Conservation (phyloP, 352 stramenopile species). For the Phytopythium montanum region DNA sequence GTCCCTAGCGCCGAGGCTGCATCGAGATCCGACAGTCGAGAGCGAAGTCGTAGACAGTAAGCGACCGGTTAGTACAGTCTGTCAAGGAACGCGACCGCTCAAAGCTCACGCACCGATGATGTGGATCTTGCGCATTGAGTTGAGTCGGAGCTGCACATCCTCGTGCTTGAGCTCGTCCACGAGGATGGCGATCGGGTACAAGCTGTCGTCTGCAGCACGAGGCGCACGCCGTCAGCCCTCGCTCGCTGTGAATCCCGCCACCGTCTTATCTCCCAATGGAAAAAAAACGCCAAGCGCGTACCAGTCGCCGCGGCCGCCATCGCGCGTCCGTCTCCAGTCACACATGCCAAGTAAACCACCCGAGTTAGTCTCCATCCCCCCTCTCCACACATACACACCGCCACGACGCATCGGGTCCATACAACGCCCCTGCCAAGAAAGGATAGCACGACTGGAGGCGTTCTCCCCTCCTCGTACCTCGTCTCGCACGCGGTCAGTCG, state of each 20-base stretch:
- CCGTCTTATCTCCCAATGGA: background rate
- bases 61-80: background rate
- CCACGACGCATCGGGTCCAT: too few species aligned
- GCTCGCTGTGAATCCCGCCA: background rate
- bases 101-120: slow-evolving; percentile 88
- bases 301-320: slow-evolving; percentile 28
- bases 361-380: background rate
- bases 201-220: slow-evolving; percentile 47
- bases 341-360: background rate
- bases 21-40: background rate
- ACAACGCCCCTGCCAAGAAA: background rate
- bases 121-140: slow-evolving; percentile 89
- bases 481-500: background rate
- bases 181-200: slow-evolving; percentile 89
- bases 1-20: slow-evolving; percentile 85
- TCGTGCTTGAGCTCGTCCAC: slow-evolving; percentile 93
- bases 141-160: slow-evolving; percentile 89
- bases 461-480: background rate
- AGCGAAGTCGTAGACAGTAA: background rate
- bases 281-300: background rate
- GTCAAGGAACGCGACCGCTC: too few species aligned
- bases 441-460: background rate
- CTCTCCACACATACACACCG: too few species aligned
- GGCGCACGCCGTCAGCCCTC: too few species aligned
- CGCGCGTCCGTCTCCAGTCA: background rate